phyloP scores from a whole-genome alignment of 805 yeast species.

The Hanseniaspora valbyensis region DNA sequence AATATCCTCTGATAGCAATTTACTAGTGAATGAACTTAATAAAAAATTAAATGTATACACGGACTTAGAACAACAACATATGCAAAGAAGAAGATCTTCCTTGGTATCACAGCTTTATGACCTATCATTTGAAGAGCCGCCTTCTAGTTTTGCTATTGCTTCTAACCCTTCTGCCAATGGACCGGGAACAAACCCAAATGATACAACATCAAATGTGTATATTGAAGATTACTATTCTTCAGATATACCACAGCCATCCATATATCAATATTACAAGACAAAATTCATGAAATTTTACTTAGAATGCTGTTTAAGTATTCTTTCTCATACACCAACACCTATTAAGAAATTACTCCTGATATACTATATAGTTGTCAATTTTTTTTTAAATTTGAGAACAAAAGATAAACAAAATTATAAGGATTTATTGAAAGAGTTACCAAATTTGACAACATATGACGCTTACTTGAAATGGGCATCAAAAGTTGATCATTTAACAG shows the following conservation, averaged over 20 bases:
- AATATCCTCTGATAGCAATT: neutral
- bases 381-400: conserved; percentile 1
- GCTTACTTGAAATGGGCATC: conserved; percentile 58
- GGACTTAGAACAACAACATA: conserved; percentile 2
- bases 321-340: conserved; percentile 5
- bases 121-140: neutral
- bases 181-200: neutral
- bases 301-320: conserved; percentile 6
- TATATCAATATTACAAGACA: conserved; percentile 10
- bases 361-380: neutral
- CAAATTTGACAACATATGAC: conserved; percentile 44
- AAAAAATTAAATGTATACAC: conserved; percentile 6
- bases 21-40: conserved; percentile 1
- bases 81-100: neutral
- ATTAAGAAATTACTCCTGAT: neutral
- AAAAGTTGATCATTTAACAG: conserved; percentile 40
- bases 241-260: neutral
- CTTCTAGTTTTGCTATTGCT: neutral
- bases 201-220: neutral
- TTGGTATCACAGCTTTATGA: neutral
- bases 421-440: conserved; percentile 33
- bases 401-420: conserved; percentile 6
- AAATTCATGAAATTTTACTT: conserved; percentile 7
- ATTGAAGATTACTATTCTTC: conserved; percentile 1
- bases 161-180: too few species aligned